Conservation (phyloP, 129 eudicot species). For the Oenanthe sinensis region DNA sequence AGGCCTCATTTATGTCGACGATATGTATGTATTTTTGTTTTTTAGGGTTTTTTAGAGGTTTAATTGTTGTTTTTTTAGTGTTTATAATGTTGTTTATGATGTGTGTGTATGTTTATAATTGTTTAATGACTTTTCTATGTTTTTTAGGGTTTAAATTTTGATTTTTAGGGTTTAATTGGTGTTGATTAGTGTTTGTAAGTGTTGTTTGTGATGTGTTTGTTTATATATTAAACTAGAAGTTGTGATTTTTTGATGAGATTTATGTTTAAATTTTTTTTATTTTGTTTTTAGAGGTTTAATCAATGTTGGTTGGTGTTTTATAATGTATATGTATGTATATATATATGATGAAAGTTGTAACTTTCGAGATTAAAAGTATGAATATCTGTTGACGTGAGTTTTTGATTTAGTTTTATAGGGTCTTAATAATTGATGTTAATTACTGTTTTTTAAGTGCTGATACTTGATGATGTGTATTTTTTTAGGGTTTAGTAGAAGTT, state of each 20-base stretch:
- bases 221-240: not conserved
- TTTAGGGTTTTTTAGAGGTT: not conserved
- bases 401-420: not conserved
- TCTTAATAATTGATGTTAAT: not conserved
- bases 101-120: not conserved
- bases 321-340: not conserved
- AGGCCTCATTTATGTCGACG: conserved; percentile 66
- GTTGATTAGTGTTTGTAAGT: conserved; percentile 8
- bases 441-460: no score
- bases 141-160: not conserved
- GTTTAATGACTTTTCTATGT: not conserved
- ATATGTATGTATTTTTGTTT: conserved; percentile 34
- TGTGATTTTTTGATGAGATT: not conserved
- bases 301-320: not conserved
- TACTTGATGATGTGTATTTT: not conserved
- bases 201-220: not conserved
- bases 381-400: not conserved
- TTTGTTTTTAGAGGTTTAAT: not conserved
- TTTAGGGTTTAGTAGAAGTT: not conserved
- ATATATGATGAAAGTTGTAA: not conserved
- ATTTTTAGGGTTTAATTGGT: not conserved
- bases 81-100: conserved; percentile 4
- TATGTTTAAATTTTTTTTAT: not conserved
- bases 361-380: not conserved
- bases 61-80: not conserved